These are phyloP conservation scores for Phytophthora agathidicida DNA, from an alignment of 352 stramenopile genomes.

Conservation along the genomic window DNA sequence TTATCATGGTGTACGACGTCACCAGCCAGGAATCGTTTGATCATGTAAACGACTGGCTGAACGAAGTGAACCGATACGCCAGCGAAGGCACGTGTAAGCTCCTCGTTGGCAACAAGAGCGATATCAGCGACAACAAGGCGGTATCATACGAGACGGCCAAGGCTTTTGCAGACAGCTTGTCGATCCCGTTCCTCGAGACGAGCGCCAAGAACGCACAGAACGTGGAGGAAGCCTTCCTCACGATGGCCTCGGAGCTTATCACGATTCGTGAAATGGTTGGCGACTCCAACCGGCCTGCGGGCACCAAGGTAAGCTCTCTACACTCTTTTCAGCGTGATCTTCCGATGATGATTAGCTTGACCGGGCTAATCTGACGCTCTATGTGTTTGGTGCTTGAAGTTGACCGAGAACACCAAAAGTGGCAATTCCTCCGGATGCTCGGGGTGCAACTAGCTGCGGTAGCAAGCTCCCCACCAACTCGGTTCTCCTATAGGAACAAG, in stretches of 20 bases:
- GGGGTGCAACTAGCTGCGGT: constrained; percentile 44
- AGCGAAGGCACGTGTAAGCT: constrained; percentile 99
- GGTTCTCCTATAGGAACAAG: constrained; percentile 11
- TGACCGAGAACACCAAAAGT: constrained; percentile 43
- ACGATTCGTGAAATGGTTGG: constrained; percentile 90
- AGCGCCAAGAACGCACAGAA: constrained; percentile 99
- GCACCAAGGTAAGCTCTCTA: constrained; percentile 55
- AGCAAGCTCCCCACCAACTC: background rate
- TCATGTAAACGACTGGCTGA: constrained; percentile 99
- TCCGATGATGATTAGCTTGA: background rate
- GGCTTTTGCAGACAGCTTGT: constrained; percentile 96
- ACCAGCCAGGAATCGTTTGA: constrained; percentile 99
- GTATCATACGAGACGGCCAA: constrained; percentile 97
- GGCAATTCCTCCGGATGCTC: constrained; percentile 43
- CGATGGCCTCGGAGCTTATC: constrained; percentile 98
- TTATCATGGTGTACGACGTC: constrained; percentile 99
- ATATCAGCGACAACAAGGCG: constrained; percentile 96
- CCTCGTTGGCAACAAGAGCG: constrained; percentile 99
- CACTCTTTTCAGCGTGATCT: constrained; percentile 12
- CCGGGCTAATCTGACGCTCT: constrained; percentile 22
- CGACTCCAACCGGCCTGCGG: constrained; percentile 67
- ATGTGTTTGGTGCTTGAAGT: constrained; percentile 25
- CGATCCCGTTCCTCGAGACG: constrained; percentile 99
- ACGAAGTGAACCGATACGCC: constrained; percentile 99
- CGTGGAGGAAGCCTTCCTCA: constrained; percentile 99